Conservation (phyloP, 371 early-diverging fungal species). For the Mortierella sp. region DNA sequence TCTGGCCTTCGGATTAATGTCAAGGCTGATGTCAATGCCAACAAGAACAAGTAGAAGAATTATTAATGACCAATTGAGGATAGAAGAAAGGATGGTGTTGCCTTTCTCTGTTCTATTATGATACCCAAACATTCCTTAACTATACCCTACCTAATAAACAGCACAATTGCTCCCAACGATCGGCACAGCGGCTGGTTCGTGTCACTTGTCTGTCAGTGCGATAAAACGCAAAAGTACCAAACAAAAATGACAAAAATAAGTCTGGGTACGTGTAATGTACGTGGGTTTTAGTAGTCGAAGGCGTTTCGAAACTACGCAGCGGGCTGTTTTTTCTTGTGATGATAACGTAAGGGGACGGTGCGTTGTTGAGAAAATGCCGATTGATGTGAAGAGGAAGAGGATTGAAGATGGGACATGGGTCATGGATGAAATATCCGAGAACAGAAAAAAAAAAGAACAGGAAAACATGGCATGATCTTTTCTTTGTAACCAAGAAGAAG, state of each 20-base stretch:
- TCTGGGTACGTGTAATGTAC: background rate
- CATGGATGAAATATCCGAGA: background rate
- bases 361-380: background rate
- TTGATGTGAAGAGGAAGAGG: background rate
- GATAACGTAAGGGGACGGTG: background rate
- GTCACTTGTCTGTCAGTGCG: background rate
- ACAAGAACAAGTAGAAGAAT: background rate
- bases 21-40: constrained; percentile 7
- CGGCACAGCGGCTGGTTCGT: no score
- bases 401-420: no score
- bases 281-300: background rate
- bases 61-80: background rate
- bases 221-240: background rate
- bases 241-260: background rate
- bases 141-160: background rate
- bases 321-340: background rate
- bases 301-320: background rate
- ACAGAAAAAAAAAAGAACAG: background rate
- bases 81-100: background rate
- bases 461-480: constrained; percentile 12
- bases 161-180: background rate
- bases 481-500: background rate
- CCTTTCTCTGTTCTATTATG: background rate
- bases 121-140: background rate
- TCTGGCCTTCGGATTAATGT: constrained; percentile 10